Evolutionary conservation across 2,329 filamentous ascomycete species (phyloP).

Genomic region (Talaromyces pinophilus): DNA sequence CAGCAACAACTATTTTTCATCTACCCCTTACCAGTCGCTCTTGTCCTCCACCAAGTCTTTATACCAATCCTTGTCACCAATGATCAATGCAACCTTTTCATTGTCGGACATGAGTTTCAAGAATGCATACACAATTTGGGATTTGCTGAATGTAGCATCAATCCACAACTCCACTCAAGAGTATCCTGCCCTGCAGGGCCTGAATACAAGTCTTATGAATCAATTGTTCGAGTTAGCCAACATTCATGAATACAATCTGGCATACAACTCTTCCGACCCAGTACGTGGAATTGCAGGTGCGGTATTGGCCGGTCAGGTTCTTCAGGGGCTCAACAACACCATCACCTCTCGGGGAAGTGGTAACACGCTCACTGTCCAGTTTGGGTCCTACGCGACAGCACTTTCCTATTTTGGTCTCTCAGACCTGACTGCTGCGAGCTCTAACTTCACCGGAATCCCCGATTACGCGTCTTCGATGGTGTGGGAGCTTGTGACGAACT

Average conservation of each 20-base stretch:
- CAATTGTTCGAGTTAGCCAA: slow-evolving; percentile 74
- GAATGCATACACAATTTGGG: slow-evolving; percentile 66
- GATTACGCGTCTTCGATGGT: slow-evolving; percentile 80
- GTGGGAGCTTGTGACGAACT: slow-evolving; percentile 68
- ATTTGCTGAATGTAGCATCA: slow-evolving; percentile 63
- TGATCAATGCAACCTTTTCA: slow-evolving; percentile 56
- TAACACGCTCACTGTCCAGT: slow-evolving; percentile 54
- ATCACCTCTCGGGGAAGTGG: slow-evolving; percentile 39
- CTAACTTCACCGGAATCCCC: slow-evolving; percentile 71
- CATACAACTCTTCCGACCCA: slow-evolving; percentile 65
- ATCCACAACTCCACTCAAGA: slow-evolving; percentile 60
- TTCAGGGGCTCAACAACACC: slow-evolving; percentile 48
- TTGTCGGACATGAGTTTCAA: slow-evolving; percentile 55
- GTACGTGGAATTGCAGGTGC: slow-evolving; percentile 57
- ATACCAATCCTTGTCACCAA: slow-evolving; percentile 55
- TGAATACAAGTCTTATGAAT: slow-evolving; percentile 60
- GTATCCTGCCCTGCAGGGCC: slow-evolving; percentile 61
- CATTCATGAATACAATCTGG: slow-evolving; percentile 76
- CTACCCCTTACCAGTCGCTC: slow-evolving; percentile 52
- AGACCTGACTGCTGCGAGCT: slow-evolving; percentile 51
- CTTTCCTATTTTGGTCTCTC: slow-evolving; percentile 63
- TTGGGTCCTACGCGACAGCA: slow-evolving; percentile 64
- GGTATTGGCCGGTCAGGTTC: slow-evolving; percentile 65
- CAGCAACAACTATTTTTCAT: slow-evolving; percentile 61
- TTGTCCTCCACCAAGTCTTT: slow-evolving; percentile 54